These are phyloP conservation scores for Sphagnum contortum DNA, from an alignment of 225 moss, liverwort and hornwort genomes.

Conservation along the genomic window DNA sequence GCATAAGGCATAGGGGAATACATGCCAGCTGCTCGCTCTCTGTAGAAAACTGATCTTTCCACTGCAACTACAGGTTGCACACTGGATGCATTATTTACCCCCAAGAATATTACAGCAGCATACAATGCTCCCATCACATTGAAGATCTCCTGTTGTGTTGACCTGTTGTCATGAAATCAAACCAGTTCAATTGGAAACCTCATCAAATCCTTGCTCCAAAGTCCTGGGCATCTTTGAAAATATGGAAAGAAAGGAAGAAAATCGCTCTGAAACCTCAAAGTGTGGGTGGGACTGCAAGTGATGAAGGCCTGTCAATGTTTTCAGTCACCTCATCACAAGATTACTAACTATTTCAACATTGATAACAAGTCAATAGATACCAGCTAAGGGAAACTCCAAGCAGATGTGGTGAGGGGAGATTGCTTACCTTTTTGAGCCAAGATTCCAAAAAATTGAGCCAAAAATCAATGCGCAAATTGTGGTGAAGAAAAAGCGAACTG, in stretches of 20 bases:
- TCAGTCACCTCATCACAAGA: too few species aligned
- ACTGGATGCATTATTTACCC: conserved; percentile 80
- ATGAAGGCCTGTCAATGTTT: too few species aligned
- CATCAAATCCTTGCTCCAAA: neutral
- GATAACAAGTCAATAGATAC: neutral
- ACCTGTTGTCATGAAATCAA: conserved; percentile 18
- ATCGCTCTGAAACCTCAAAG: too few species aligned
- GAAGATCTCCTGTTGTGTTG: conserved; percentile 69
- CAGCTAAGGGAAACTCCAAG: neutral
- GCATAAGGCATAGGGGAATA: conserved; percentile 87
- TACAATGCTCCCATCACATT: conserved; percentile 92
- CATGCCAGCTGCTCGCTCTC: conserved; percentile 94
- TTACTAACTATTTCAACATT: too few species aligned
- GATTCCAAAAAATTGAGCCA: conserved; percentile 89
- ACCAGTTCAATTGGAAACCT: too few species aligned
- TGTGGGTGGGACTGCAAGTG: too few species aligned
- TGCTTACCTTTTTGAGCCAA: conserved; percentile 63
- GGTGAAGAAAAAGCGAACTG: conserved; percentile 82
- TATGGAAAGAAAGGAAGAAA: neutral
- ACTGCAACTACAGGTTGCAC: conserved; percentile 88
- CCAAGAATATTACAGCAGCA: conserved; percentile 83
- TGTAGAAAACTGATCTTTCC: conserved; percentile 85
- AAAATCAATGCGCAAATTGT: conserved; percentile 69
- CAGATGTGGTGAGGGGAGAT: neutral
- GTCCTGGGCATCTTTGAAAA: neutral